These are phyloP conservation scores for Psidium guajava DNA, from an alignment of 345 rosid species.

Conservation along the genomic window DNA sequence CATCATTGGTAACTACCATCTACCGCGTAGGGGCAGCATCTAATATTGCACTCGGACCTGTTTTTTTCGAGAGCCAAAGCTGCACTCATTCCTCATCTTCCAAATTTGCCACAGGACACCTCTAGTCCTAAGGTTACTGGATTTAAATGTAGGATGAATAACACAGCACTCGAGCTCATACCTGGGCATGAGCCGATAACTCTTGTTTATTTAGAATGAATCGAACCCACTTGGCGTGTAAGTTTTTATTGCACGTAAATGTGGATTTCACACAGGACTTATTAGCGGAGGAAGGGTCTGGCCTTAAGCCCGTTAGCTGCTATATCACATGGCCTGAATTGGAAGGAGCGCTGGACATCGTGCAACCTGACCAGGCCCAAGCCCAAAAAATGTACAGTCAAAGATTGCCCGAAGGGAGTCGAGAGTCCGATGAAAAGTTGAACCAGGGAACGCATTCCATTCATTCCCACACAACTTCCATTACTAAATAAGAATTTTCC, in stretches of 20 bases:
- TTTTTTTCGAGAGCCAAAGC: no score
- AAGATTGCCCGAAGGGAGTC: not conserved
- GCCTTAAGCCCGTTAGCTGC: not conserved
- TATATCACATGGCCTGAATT: not conserved
- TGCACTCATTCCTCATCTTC: no score
- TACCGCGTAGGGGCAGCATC: no score
- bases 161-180: not conserved
- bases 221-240: no score
- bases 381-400: not conserved
- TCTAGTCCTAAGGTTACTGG: not conserved
- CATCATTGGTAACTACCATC: no score
- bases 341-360: not conserved
- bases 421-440: not conserved
- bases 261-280: not conserved
- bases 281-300: not conserved
- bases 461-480: not conserved
- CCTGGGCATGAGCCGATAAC: no score
- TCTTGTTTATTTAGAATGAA: no score
- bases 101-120: no score
- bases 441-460: no score
- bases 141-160: not conserved
- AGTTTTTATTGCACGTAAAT: not conserved
- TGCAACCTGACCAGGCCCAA: not conserved
- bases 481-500: not conserved
- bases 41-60: no score